phyloP scores from a whole-genome alignment of 1,284 basidiomycete genomes.

The Exobasidium cylindrosporum region DNA sequence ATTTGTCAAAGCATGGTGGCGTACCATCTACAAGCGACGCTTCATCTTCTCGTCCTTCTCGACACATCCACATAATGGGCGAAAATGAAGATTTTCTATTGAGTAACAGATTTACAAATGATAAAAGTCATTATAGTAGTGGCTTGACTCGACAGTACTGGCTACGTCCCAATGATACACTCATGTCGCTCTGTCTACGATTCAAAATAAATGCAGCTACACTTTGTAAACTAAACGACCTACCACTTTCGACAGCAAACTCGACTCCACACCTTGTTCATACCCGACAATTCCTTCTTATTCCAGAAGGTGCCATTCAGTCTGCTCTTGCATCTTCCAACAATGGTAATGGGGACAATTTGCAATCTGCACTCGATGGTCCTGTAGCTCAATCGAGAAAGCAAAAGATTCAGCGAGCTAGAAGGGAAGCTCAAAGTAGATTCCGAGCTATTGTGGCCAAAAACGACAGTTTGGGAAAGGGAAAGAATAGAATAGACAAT shows the following conservation, averaged over 20 bases:
- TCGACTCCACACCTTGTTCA: slow-evolving; percentile 34
- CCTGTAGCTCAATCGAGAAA: slow-evolving; percentile 21
- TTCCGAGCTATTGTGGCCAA: slow-evolving; percentile 25
- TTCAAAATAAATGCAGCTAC: slow-evolving; percentile 24
- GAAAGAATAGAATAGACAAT: not conserved
- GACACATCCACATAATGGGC: not conserved
- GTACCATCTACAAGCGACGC: not conserved
- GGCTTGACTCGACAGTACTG: slow-evolving; percentile 30
- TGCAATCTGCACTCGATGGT: slow-evolving; percentile 17
- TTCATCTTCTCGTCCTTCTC: not conserved
- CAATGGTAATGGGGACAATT: not conserved
- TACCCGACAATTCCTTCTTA: slow-evolving; percentile 33
- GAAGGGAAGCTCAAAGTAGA: slow-evolving; percentile 22
- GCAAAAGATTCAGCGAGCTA: slow-evolving; percentile 25
- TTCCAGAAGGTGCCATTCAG: slow-evolving; percentile 27
- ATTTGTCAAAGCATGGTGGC: not conserved
- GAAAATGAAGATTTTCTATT: not conserved
- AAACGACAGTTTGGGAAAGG: slow-evolving; percentile 1
- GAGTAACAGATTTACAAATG: not conserved
- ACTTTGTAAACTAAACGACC: slow-evolving; percentile 26
- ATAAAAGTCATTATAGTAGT: not conserved
- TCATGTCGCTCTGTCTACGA: slow-evolving; percentile 28
- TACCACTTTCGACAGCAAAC: slow-evolving; percentile 25
- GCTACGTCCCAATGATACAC: slow-evolving; percentile 26
- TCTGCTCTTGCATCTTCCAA: slow-evolving; percentile 15